Evolutionary conservation across 768 basidiomycete genomes (phyloP).

Genomic region (Boletus reticuloceps): DNA sequence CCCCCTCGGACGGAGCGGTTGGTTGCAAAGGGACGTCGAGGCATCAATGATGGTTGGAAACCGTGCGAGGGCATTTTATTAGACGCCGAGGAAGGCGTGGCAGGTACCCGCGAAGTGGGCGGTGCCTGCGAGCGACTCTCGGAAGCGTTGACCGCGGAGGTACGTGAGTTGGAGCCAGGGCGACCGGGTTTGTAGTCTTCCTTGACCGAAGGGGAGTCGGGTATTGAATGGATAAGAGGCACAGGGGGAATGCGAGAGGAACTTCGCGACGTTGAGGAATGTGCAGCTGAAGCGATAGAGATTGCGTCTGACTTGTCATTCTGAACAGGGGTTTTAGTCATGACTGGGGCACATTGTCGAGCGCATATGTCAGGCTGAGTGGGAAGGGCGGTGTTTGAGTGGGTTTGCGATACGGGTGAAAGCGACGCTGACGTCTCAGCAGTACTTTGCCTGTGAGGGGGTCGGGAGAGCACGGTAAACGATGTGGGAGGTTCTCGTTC

Average conservation of each 20-base stretch:
- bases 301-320: conserved; percentile 28
- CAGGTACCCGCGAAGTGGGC: conserved; percentile 7
- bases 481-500: conserved; percentile 52
- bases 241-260: conserved; percentile 28
- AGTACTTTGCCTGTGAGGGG: conserved; percentile 37
- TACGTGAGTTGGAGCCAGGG: not conserved
- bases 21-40: conserved; percentile 56
- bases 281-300: conserved; percentile 23
- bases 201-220: conserved; percentile 32
- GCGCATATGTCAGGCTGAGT: conserved; percentile 11
- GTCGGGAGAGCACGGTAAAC: conserved; percentile 63
- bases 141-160: conserved; percentile 4
- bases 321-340: conserved; percentile 6
- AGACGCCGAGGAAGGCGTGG: conserved; percentile 6
- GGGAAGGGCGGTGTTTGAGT: not conserved
- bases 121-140: conserved; percentile 14
- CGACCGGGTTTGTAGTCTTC: conserved; percentile 15
- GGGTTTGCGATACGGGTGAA: conserved; percentile 9
- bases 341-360: conserved; percentile 13
- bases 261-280: conserved; percentile 20
- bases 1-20: conserved; percentile 41
- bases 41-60: conserved; percentile 24
- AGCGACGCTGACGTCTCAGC: conserved; percentile 12
- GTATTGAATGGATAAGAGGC: conserved; percentile 32
- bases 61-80: conserved; percentile 27